These are phyloP conservation scores for Hymenoscyphus scutula DNA, from an alignment of 2,329 filamentous ascomycete species.

Conservation along the genomic window DNA sequence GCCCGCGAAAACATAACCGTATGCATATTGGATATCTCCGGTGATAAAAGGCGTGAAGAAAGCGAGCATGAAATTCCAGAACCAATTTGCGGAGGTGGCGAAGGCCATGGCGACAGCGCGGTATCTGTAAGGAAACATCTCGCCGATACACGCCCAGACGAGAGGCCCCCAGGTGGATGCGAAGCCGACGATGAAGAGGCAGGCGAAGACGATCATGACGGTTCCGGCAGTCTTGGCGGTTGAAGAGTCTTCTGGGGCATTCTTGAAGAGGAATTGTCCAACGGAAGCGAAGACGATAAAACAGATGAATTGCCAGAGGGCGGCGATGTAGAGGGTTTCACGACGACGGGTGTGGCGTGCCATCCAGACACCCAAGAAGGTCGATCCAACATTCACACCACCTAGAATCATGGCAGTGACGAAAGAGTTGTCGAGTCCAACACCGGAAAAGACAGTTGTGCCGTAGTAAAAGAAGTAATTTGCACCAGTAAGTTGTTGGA, in stretches of 20 bases:
- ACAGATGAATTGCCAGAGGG: conserved; percentile 67
- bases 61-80: conserved; percentile 70
- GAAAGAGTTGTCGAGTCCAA: conserved; percentile 65
- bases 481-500: conserved; percentile 67
- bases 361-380: conserved; percentile 56
- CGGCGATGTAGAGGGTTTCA: conserved; percentile 63
- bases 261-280: conserved; percentile 52
- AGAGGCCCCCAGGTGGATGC: conserved; percentile 69
- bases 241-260: conserved; percentile 49
- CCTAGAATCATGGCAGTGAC: conserved; percentile 66
- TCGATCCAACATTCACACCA: conserved; percentile 64
- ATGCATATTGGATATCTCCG: conserved; percentile 62
- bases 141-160: conserved; percentile 65
- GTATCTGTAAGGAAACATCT: conserved; percentile 65
- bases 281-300: conserved; percentile 58
- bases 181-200: conserved; percentile 72
- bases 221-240: conserved; percentile 55
- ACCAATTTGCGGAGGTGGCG: conserved; percentile 54
- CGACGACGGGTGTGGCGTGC: conserved; percentile 69
- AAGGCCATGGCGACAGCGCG: conserved; percentile 60
- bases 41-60: conserved; percentile 84
- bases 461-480: conserved; percentile 66
- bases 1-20: conserved; percentile 71
- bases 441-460: conserved; percentile 64
- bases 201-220: conserved; percentile 70